A percentile compares a stretch with the other conserved stretches of the same genome.
Conservation (phyloP, 768 basidiomycete genomes). For the Mycena floridula region DNA sequence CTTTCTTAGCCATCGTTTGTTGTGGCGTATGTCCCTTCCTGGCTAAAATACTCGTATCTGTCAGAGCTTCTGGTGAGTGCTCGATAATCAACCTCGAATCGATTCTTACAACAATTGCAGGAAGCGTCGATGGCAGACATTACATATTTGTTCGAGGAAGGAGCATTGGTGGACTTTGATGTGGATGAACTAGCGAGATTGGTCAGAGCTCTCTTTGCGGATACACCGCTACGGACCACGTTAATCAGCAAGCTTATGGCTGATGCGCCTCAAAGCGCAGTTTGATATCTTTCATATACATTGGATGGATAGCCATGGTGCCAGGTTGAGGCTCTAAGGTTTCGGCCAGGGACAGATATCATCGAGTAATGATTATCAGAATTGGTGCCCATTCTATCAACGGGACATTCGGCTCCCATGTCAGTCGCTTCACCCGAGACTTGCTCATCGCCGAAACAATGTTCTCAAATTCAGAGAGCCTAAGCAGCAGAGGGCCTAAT, state of each 20-base stretch:
- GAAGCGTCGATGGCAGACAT: slow-evolving; percentile 92
- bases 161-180: slow-evolving; percentile 86
- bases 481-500: too few relatives aligned
- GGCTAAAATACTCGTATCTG: slow-evolving; percentile 93
- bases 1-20: slow-evolving; percentile 61
- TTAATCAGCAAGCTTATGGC: slow-evolving; percentile 71
- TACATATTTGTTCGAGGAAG: slow-evolving; percentile 86
- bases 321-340: too few relatives aligned
- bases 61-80: slow-evolving; percentile 79
- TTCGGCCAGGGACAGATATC: too few relatives aligned
- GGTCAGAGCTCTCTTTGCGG: slow-evolving; percentile 84
- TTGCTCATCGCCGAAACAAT: too few relatives aligned
- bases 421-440: too few relatives aligned
- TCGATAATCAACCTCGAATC: slow-evolving; percentile 3
- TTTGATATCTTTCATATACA: too few relatives aligned
- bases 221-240: slow-evolving; percentile 73
- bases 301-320: too few relatives aligned
- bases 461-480: too few relatives aligned
- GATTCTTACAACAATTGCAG: slow-evolving; percentile 29
- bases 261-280: too few relatives aligned
- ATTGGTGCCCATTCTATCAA: too few relatives aligned
- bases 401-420: too few relatives aligned
- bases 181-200: slow-evolving; percentile 75
- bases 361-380: too few relatives aligned
- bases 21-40: slow-evolving; percentile 81